phyloP scores from a whole-genome alignment of 306 rosid genomes.

The Mimosa pudica region DNA sequence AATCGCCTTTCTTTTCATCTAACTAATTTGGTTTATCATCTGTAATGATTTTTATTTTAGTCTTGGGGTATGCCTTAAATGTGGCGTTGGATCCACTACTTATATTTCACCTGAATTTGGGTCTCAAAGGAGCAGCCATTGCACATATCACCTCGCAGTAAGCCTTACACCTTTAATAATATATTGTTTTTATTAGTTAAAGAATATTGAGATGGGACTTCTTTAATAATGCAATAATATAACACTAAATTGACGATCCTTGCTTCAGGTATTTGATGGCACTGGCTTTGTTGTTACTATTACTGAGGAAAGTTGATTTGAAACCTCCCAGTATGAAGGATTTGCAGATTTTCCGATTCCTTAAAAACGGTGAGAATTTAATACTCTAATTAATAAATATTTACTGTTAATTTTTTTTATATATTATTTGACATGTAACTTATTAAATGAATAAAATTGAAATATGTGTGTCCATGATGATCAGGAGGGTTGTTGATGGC shows the following conservation, averaged over 20 bases:
- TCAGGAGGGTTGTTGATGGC: slow-evolving; percentile 68
- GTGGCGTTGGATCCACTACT: slow-evolving; percentile 78
- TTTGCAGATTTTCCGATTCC: slow-evolving; percentile 76
- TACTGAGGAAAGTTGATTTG: slow-evolving; percentile 68
- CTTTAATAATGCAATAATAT: no score
- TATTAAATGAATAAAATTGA: no score
- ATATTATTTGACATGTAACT: no score
- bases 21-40: slow-evolving; percentile 1
- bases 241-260: not conserved
- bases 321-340: slow-evolving; percentile 77
- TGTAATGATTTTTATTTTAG: slow-evolving; percentile 41
- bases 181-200: no score
- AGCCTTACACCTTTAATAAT: slow-evolving; percentile 36
- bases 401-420: no score
- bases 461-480: no score
- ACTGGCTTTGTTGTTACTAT: slow-evolving; percentile 51
- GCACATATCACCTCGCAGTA: slow-evolving; percentile 94
- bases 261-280: slow-evolving; percentile 79
- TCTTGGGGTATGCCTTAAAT: slow-evolving; percentile 66
- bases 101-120: slow-evolving; percentile 68
- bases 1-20: not conserved
- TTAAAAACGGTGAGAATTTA: slow-evolving; percentile 68
- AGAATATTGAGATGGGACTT: no score
- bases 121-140: slow-evolving; percentile 92
- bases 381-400: no score